These are phyloP conservation scores for Scheffersomyces illinoinensis DNA, from an alignment of 1,139 yeast genomes.

Conservation along the genomic window DNA sequence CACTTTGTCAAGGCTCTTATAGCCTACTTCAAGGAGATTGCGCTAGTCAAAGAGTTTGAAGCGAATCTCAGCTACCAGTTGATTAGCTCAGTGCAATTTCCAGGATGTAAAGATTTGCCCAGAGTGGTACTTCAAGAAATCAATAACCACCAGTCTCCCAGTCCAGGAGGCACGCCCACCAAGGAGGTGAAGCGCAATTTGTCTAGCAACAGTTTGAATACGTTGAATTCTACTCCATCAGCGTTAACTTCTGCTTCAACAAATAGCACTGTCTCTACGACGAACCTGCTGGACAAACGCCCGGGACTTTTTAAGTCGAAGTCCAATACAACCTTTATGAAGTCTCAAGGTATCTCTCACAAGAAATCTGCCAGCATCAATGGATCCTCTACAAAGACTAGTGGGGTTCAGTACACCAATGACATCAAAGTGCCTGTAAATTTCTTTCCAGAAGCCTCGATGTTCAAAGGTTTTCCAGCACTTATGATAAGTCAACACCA, in stretches of 20 bases:
- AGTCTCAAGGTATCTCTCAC: slow-evolving; percentile 11
- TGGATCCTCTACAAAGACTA: background rate
- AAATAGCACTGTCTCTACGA: background rate
- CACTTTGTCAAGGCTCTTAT: slow-evolving; percentile 63
- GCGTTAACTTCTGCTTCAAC: background rate
- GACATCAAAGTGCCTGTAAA: slow-evolving; percentile 46
- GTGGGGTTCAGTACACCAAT: slow-evolving; percentile 7
- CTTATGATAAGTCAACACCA: slow-evolving; percentile 40
- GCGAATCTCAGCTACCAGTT: slow-evolving; percentile 65
- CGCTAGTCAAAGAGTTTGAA: slow-evolving; percentile 68
- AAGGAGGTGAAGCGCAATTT: slow-evolving; percentile 8
- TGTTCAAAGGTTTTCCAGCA: slow-evolving; percentile 37
- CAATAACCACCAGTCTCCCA: background rate
- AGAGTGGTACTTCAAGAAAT: slow-evolving; percentile 14
- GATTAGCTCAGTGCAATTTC: slow-evolving; percentile 60
- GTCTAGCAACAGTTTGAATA: background rate
- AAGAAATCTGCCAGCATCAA: slow-evolving; percentile 17
- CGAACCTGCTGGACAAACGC: slow-evolving; percentile 12
- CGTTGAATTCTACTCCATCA: background rate
- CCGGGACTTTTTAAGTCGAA: slow-evolving; percentile 37
- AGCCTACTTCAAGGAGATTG: slow-evolving; percentile 60
- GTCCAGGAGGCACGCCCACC: slow-evolving; percentile 10
- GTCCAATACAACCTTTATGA: slow-evolving; percentile 25
- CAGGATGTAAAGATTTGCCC: slow-evolving; percentile 45
- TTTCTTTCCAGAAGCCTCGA: slow-evolving; percentile 41